Evolutionary conservation across 164 flowering plant species (phyloP).

Genomic region (Dillenia turbinata): DNA sequence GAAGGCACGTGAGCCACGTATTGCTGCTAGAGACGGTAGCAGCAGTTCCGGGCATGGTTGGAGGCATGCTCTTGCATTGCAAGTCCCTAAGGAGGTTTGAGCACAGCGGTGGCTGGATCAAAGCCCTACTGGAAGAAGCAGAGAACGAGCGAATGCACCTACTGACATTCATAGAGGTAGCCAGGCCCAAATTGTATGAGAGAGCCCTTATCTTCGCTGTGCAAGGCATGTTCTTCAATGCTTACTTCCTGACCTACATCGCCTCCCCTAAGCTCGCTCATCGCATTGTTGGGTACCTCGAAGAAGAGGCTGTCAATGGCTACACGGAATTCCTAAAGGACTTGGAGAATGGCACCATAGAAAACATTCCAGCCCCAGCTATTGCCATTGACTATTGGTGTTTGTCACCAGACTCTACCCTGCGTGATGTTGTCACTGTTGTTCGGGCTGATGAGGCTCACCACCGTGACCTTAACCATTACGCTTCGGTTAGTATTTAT

Average conservation of each 20-base stretch:
- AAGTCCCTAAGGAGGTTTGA: slow-evolving; percentile 38
- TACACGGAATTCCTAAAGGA: slow-evolving; percentile 44
- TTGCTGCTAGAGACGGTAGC: slow-evolving; percentile 51
- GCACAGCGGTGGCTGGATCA: slow-evolving; percentile 57
- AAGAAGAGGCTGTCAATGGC: slow-evolving; percentile 44
- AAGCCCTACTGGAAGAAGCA: slow-evolving; percentile 45
- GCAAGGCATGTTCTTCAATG: slow-evolving; percentile 47
- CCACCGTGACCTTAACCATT: slow-evolving; percentile 74
- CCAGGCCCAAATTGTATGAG: slow-evolving; percentile 41
- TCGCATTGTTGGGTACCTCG: slow-evolving; percentile 39
- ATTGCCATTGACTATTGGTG: slow-evolving; percentile 80
- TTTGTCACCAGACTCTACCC: slow-evolving; percentile 44
- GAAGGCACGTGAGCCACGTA: slow-evolving; percentile 35
- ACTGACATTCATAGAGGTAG: slow-evolving; percentile 40
- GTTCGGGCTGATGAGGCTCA: slow-evolving; percentile 76
- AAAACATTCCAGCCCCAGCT: slow-evolving; percentile 51
- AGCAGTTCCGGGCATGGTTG: slow-evolving; percentile 53
- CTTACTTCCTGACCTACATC: slow-evolving; percentile 33
- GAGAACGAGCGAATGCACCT: slow-evolving; percentile 53
- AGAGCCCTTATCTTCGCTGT: slow-evolving; percentile 35
- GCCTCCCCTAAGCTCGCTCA: slow-evolving; percentile 45
- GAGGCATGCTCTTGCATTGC: slow-evolving; percentile 43
- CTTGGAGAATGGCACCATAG: slow-evolving; percentile 31
- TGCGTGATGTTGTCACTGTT: slow-evolving; percentile 58
- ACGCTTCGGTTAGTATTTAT: slow-evolving; percentile 46